Evolutionary conservation across 257 asterid genomes (phyloP).

Genomic region (Fraxinus pennsylvanica): DNA sequence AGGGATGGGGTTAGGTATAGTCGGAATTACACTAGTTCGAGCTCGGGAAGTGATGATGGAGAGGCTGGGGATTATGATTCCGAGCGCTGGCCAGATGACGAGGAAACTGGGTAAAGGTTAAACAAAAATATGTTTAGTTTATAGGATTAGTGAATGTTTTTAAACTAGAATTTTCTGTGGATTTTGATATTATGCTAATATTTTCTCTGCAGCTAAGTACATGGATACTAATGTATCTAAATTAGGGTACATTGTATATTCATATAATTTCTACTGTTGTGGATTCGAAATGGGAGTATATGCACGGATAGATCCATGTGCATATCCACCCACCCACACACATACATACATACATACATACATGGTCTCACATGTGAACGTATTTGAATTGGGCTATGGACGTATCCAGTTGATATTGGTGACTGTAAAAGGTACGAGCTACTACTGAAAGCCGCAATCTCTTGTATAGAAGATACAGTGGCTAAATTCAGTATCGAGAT

Average conservation of each 20-base stretch:
- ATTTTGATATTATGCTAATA: neutral
- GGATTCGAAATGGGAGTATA: neutral
- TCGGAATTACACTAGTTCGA: slow-evolving; percentile 48
- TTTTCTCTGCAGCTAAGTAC: neutral
- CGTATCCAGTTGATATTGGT: neutral
- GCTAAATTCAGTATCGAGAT: neutral
- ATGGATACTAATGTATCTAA: neutral
- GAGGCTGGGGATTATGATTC: slow-evolving; percentile 46
- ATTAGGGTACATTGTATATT: neutral
- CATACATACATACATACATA: neutral
- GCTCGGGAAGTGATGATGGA: slow-evolving; percentile 59
- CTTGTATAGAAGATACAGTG: neutral
- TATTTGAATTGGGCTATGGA: neutral
- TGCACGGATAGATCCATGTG: neutral
- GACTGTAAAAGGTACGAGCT: neutral
- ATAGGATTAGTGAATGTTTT: neutral
- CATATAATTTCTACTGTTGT: neutral
- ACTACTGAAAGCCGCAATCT: neutral
- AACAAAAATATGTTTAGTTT: neutral
- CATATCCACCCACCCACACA: neutral
- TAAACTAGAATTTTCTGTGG: neutral
- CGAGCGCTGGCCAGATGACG: slow-evolving; percentile 38
- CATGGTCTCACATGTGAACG: neutral
- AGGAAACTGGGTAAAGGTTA: slow-evolving; percentile 54
- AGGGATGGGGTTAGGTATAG: slow-evolving; percentile 21